Conservation (phyloP, 306 rosid genomes). For the Fragaria vesca region DNA sequence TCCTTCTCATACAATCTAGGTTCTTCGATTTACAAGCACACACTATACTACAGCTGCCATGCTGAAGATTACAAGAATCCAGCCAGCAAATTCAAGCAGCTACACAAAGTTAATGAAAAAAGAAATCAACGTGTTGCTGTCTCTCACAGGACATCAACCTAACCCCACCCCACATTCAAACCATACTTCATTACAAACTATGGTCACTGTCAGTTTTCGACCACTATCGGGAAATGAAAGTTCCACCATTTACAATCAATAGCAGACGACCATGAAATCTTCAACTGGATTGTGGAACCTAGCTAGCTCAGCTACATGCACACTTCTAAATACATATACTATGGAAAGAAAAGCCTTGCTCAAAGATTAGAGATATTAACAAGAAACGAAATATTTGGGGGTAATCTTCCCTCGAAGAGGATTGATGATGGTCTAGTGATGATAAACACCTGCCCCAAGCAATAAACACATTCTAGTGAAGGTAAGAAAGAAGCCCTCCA, state of each 20-base stretch:
- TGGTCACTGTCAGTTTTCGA: not conserved
- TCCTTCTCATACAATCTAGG: not conserved
- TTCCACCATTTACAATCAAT: not conserved
- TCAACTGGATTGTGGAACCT: not conserved
- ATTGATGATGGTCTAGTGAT: not conserved
- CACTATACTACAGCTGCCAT: not conserved
- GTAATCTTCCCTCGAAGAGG: not conserved
- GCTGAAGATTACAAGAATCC: conserved; percentile 2
- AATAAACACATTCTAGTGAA: not conserved
- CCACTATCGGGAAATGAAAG: not conserved
- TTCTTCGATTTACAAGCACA: not conserved
- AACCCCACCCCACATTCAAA: not conserved
- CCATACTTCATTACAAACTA: not conserved
- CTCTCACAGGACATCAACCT: not conserved
- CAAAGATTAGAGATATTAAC: not conserved
- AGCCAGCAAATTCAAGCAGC: not conserved
- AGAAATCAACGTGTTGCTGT: not conserved
- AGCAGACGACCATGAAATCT: not conserved
- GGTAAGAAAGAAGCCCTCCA: not conserved
- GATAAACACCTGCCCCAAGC: not conserved
- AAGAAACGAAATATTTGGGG: not conserved
- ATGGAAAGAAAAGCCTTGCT: not conserved
- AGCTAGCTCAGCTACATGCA: not conserved
- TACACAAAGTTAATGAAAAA: not conserved
- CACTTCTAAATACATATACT: not conserved